These are phyloP conservation scores for Kwoniella shivajii DNA, from an alignment of 1,284 basidiomycete species.

Conservation along the genomic window DNA sequence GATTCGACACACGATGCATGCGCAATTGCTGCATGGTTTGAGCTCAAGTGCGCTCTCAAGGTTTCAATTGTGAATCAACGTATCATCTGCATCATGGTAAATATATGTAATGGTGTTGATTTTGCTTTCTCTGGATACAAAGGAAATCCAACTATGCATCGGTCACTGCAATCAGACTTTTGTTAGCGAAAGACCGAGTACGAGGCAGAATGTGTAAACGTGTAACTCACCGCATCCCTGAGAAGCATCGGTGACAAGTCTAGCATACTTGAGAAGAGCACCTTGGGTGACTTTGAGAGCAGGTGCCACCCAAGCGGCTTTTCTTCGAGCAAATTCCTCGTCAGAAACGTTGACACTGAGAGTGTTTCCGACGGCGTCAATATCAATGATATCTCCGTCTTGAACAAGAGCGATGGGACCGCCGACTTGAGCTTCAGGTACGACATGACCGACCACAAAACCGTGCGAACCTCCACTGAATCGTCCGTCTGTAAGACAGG, in stretches of 20 bases:
- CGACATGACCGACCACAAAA: constrained; percentile 58
- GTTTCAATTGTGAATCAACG: too few relatives aligned
- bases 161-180: too few relatives aligned
- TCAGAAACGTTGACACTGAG: constrained; percentile 82
- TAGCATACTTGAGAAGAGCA: constrained; percentile 84
- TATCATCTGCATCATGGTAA: too few relatives aligned
- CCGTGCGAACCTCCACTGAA: constrained; percentile 80
- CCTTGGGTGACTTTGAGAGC: constrained; percentile 83
- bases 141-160: constrained; percentile 21
- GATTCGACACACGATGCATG: too few relatives aligned
- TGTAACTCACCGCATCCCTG: constrained; percentile 52
- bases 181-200: too few relatives aligned
- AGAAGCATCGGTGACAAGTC: constrained; percentile 73
- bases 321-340: constrained; percentile 72
- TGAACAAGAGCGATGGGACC: constrained; percentile 93
- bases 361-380: constrained; percentile 75
- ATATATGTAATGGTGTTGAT: constrained; percentile 10
- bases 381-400: constrained; percentile 84
- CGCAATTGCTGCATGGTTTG: too few relatives aligned
- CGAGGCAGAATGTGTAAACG: too few relatives aligned
- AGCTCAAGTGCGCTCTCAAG: too few relatives aligned
- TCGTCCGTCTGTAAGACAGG: constrained; percentile 92
- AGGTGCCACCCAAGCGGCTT: constrained; percentile 74
- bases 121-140: background rate
- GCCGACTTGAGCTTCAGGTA: constrained; percentile 84